Evolutionary conservation across 2,329 filamentous ascomycete genomes (phyloP), one percentile per base, ranked within the genome.

Genomic region (Colletotrichum agaves): DNA sequence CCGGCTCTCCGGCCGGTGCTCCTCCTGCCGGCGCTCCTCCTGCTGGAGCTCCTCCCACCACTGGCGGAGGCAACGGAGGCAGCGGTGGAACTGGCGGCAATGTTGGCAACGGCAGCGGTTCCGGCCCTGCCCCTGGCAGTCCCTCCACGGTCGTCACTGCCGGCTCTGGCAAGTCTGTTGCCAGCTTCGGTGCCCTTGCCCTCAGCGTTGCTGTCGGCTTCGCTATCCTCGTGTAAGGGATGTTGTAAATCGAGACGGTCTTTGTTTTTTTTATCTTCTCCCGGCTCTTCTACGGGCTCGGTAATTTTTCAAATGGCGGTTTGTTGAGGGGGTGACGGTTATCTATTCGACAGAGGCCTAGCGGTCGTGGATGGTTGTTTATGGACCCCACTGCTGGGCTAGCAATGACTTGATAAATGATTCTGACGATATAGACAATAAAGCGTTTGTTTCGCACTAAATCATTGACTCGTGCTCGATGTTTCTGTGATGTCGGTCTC

Each of bases 351-450:
- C 37, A 55, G 49, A 55, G 31, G 64, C 52, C 52, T 69, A 27
- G 62, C 62, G 55, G 49, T 65, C 27, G 58, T 37, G 35, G 66
- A 57, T 37, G 31, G 50, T 27, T 39, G 50, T 39, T 41, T 46
- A 35, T 33, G 62, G 37, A 23, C 35, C 39, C 19, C 65, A 27
- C 53, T 60, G 55, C 41, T 55, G 13, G 37, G 64, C 55, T 60
- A 49, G 35, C 52, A 46, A 67, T 56, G 65, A 65, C 46, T 67
- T 67, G n/a, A 67, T 39, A 60, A 64, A 65, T 31, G 65, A 67
- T 64, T 64, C 57, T 67, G 61, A 67, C 61, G 65, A 67, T 55
- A 60, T 67, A 67, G 65, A 67, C 35, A 67, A 67, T 67, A 49
- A 60, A 67, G 65, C 65, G 61, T 65, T 39, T 65, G 12, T 55